phyloP scores from a whole-genome alignment of 345 rosid genomes.

The Citrus cavaleriei region DNA sequence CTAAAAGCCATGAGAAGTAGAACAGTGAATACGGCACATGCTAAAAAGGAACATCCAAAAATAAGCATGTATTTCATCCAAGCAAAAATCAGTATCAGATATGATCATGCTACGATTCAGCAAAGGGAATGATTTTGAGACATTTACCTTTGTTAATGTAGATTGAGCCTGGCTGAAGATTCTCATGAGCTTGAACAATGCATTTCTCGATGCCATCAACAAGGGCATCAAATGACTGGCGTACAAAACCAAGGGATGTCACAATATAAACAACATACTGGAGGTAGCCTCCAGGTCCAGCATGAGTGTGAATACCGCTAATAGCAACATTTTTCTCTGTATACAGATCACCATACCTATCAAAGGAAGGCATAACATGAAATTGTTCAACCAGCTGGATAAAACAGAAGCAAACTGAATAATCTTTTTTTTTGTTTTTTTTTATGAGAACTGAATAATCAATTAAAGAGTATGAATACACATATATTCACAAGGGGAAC shows the following conservation, averaged over 20 bases:
- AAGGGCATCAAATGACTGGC: constrained; percentile 61
- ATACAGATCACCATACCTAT: constrained; percentile 62
- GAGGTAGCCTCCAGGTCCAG: constrained; percentile 82
- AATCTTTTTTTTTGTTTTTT: neutral
- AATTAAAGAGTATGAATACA: neutral
- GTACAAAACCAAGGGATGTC: constrained; percentile 76
- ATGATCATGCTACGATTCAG: neutral
- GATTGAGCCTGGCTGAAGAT: constrained; percentile 57
- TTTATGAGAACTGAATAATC: neutral
- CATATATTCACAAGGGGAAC: neutral
- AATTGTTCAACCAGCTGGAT: neutral
- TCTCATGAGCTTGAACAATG: constrained; percentile 66
- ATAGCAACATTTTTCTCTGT: constrained; percentile 67
- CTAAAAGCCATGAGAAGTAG: too few relatives aligned
- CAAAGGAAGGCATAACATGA: constrained; percentile 3
- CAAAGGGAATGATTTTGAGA: neutral
- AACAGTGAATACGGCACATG: too few relatives aligned
- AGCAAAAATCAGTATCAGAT: neutral
- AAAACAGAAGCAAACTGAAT: neutral
- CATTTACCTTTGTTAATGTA: constrained; percentile 44
- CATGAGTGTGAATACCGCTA: constrained; percentile 78
- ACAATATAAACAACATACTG: constrained; percentile 70
- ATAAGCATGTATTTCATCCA: neutral
- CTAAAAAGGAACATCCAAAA: neutral
- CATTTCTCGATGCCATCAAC: constrained; percentile 73